A percentile compares a stretch with the other conserved stretches of the same genome.
Conservation (phyloP, 176 grass and related monocot species). For the Bromus sterilis region DNA sequence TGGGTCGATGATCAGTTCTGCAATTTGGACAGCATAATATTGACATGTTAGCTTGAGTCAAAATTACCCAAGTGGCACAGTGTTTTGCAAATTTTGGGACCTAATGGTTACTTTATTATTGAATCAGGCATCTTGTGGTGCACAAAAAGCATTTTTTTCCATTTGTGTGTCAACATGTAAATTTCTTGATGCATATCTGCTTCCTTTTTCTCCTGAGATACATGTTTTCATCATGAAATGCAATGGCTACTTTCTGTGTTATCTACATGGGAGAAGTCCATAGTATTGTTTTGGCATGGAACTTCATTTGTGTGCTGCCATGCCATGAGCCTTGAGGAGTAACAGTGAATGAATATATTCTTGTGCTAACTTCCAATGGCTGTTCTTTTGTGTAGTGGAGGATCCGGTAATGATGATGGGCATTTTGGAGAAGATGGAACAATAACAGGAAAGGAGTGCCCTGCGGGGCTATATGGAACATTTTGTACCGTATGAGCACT, state of each 20-base stretch:
- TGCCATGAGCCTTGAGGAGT: background rate
- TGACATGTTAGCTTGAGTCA: no score
- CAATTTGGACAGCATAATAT: no score
- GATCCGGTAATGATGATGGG: conserved; percentile 65
- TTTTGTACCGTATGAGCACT: conserved; percentile 72
- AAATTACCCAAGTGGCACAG: no score
- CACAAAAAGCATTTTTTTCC: background rate
- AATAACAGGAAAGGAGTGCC: conserved; percentile 82
- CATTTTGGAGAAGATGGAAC: conserved; percentile 66
- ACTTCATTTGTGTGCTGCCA: background rate
- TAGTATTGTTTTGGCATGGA: conserved; percentile 4
- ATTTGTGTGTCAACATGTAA: background rate
- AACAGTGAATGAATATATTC: background rate
- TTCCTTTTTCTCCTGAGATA: background rate
- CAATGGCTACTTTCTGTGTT: background rate
- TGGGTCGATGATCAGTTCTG: no score
- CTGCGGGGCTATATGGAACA: conserved; percentile 82
- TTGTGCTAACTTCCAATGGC: conserved; percentile 1
- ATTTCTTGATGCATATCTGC: background rate
- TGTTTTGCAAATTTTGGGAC: no score
- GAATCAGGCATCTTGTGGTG: background rate
- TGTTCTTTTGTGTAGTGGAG: conserved; percentile 55
- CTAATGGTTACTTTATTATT: background rate
- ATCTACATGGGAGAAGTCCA: background rate
- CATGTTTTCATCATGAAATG: background rate